Conservation (phyloP, 2,329 filamentous ascomycete genomes). For the Ophiocordyceps camponoti-rufipedis region DNA sequence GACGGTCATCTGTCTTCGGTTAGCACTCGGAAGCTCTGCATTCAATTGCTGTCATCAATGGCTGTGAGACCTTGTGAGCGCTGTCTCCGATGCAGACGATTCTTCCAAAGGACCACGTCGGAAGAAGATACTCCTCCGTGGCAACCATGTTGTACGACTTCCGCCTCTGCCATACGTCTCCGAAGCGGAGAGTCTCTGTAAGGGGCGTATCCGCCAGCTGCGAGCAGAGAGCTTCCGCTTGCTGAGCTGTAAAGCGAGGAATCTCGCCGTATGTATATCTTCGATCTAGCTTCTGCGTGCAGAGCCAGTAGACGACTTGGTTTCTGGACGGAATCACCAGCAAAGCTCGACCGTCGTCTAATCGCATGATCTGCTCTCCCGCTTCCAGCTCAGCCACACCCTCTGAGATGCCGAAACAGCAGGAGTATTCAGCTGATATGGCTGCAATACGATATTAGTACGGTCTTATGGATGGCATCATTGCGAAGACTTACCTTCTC, state of each 20-base stretch:
- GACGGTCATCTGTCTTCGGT: neutral
- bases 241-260: neutral
- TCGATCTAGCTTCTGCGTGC: neutral
- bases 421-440: conserved; percentile 10
- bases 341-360: neutral
- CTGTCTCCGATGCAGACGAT: conserved; percentile 2
- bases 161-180: neutral
- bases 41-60: neutral
- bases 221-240: neutral
- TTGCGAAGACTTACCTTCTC: neutral
- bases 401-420: conserved; percentile 18
- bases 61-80: neutral
- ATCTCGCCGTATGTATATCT: neutral
- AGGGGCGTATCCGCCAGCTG: neutral
- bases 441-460: neutral
- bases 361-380: conserved; percentile 1
- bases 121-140: neutral
- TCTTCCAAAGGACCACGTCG: neutral
- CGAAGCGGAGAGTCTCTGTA: neutral
- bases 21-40: neutral
- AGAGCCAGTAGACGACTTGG: conserved; percentile 1
- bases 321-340: neutral
- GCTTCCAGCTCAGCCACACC: conserved; percentile 3
- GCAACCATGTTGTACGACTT: conserved; percentile 1
- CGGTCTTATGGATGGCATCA: neutral